Evolutionary conservation across 1,139 yeast genomes (phyloP).

Genomic region (Debaryomycetaceae sp.): DNA sequence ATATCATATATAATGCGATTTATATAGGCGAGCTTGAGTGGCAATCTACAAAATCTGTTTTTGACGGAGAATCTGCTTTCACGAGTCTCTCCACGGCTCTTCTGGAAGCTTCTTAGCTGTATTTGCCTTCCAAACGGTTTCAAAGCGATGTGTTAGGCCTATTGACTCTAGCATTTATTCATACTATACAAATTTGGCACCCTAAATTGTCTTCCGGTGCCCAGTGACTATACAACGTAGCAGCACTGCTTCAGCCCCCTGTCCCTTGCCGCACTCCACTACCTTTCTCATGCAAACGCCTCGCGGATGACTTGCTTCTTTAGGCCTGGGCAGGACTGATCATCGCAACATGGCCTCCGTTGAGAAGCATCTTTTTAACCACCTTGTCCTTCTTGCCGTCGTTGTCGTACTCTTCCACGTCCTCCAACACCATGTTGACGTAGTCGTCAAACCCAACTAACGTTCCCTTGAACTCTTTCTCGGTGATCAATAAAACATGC

Average conservation of each 20-base stretch:
- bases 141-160: neutral
- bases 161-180: neutral
- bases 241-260: too few relatives aligned
- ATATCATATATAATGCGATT: neutral
- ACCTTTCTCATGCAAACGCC: too few relatives aligned
- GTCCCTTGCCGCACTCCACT: too few relatives aligned
- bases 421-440: constrained; percentile 85
- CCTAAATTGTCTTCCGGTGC: neutral
- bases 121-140: too few relatives aligned
- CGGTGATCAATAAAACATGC: constrained; percentile 72
- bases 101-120: too few relatives aligned
- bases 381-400: constrained; percentile 38
- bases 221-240: neutral
- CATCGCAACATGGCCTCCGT: constrained; percentile 90
- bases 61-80: neutral
- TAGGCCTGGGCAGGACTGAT: constrained; percentile 21
- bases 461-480: constrained; percentile 78
- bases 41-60: neutral
- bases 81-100: neutral
- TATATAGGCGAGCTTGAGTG: neutral
- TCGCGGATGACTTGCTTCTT: neutral
- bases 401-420: constrained; percentile 60
- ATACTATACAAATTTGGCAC: neutral
- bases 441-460: constrained; percentile 92
- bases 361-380: constrained; percentile 69